These are phyloP conservation scores for Komagataella mondaviorum DNA, from an alignment of 805 yeast species.

Conservation along the genomic window DNA sequence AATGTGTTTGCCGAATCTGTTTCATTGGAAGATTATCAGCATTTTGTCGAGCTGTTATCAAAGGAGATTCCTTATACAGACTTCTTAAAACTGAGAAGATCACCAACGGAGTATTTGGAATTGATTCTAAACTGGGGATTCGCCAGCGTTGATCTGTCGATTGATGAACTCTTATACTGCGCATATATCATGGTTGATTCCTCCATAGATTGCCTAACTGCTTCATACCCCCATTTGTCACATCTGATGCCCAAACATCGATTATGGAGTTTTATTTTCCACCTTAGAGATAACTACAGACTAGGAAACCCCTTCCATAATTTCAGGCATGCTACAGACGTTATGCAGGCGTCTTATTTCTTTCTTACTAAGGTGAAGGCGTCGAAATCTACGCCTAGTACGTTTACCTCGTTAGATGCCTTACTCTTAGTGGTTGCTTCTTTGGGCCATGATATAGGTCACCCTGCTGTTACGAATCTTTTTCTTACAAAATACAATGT, in stretches of 20 bases:
- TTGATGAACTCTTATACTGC: constrained; percentile 54
- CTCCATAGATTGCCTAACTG: neutral
- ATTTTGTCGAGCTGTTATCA: constrained; percentile 11
- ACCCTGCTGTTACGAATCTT: constrained; percentile 88
- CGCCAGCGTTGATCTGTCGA: constrained; percentile 49
- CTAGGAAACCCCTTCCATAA: constrained; percentile 88
- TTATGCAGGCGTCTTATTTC: constrained; percentile 77
- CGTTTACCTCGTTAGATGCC: constrained; percentile 5
- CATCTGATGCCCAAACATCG: constrained; percentile 17
- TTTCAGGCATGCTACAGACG: constrained; percentile 93
- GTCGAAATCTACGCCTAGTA: neutral
- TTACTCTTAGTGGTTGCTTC: constrained; percentile 66
- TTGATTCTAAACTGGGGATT: constrained; percentile 53
- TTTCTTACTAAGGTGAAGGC: constrained; percentile 21
- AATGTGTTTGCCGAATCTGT: neutral
- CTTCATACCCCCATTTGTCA: constrained; percentile 2
- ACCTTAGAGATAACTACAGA: constrained; percentile 67
- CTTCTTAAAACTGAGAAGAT: constrained; percentile 12
- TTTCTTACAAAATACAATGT: constrained; percentile 46
- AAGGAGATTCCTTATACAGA: constrained; percentile 15
- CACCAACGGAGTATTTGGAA: constrained; percentile 14
- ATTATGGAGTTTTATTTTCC: constrained; percentile 45
- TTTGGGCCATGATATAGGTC: constrained; percentile 91
- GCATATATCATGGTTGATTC: constrained; percentile 35
- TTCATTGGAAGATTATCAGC: constrained; percentile 5